Base-by-base conservation (phyloP, 495 filamentous ascomycete genomes). In the Trichoderma parareesei region DNA sequence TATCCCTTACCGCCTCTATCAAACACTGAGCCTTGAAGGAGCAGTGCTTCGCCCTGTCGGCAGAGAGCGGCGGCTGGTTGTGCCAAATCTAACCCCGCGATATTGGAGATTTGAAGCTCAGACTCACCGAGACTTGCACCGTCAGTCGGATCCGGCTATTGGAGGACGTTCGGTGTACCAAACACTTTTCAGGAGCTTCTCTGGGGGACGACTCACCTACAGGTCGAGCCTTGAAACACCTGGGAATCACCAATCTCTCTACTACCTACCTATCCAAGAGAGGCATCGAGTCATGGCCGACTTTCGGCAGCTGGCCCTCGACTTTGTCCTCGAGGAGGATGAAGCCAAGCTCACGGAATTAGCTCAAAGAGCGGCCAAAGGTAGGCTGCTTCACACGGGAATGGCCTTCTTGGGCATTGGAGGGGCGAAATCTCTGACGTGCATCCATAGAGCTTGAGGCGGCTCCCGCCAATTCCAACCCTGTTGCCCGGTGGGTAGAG, bases 241-340 rank as follows among this genome's bases (percentile, higher is more conserved):
- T 10, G 27, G 27, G 20, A 37, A 35, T 13, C 53, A 18, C 53
- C 27, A 8, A 0, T 35, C 27, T 16, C 13, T 2, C 16, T 38
- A 10, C 37, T 9, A 1, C 35, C 9, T 20, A 20, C 11, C 14
- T n/a, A 33, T 13, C 3, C 20, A 33, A 8, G 53, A 11, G 48
- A 18, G 10, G 9, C 16, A 1, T 41, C 35, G 53, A 57, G 53
- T n/a, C 41, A 63, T 63, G 61, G 61, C 67, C 48, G 75, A 69
- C 66, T 81, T 79, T 65, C 77, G 76, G 61, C 75, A 79, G 59
- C 77, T 75, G 69, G 79, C 79, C 43, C 69, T 80, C 63, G 70
- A 79, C 64, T 81, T 79, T 69, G 79, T 81, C 63, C 78, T 81
- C 65, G 67, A 76, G 5, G 79, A 81, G 55, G 76, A 79, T 16